Evolutionary conservation across 345 rosid genomes (phyloP).

Genomic region (Chamaenerion angustifolium): DNA sequence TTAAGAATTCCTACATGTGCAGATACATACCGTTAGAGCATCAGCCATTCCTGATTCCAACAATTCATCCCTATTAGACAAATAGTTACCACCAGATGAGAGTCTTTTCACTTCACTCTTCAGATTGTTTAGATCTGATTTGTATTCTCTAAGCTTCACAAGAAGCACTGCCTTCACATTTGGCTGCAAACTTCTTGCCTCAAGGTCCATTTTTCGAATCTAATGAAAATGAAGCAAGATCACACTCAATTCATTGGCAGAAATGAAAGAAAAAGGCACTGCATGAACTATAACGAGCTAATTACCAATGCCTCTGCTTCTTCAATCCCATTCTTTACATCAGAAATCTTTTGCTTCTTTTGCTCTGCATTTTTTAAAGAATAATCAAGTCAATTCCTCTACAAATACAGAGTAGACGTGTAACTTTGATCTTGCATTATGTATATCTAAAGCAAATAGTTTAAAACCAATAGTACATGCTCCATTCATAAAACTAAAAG

Average conservation of each 20-base stretch:
- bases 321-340: slow-evolving; percentile 46
- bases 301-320: slow-evolving; percentile 72
- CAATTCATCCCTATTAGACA: slow-evolving; percentile 56
- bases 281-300: not conserved
- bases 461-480: too few species aligned
- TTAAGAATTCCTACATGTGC: too few species aligned
- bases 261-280: not conserved
- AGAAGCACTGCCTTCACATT: slow-evolving; percentile 56
- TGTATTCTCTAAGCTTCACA: slow-evolving; percentile 67
- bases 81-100: slow-evolving; percentile 30
- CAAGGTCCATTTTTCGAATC: slow-evolving; percentile 79
- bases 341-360: slow-evolving; percentile 72
- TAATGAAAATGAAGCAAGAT: not conserved
- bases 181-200: slow-evolving; percentile 72
- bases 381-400: not conserved
- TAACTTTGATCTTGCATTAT: too few species aligned
- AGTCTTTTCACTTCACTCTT: slow-evolving; percentile 61
- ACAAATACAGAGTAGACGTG: too few species aligned
- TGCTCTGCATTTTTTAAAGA: slow-evolving; percentile 33
- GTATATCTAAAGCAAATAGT: too few species aligned
- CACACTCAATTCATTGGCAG: not conserved
- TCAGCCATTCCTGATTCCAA: slow-evolving; percentile 75
- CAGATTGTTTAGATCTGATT: slow-evolving; percentile 73
- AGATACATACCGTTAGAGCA: slow-evolving; percentile 34
- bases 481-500: too few species aligned